Conservation (phyloP, 2,329 filamentous ascomycete genomes). For the Penicillium brasilianum region DNA sequence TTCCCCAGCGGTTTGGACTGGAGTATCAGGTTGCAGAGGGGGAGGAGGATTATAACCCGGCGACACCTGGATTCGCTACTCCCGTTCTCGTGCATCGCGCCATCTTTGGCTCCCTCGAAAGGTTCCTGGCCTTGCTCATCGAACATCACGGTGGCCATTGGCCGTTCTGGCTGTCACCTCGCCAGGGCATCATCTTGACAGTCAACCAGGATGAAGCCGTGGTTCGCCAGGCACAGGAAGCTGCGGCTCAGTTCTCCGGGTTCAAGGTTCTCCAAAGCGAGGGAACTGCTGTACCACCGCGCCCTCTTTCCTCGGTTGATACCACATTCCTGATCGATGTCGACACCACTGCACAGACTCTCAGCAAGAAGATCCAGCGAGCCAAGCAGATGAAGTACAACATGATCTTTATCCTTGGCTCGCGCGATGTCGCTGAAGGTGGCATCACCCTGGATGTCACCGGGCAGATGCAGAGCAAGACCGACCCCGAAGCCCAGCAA, state of each 20-base stretch:
- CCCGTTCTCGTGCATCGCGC: constrained; percentile 87
- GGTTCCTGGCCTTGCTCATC: constrained; percentile 82
- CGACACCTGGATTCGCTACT: constrained; percentile 61
- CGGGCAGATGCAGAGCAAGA: constrained; percentile 50
- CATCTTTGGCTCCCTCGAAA: constrained; percentile 81
- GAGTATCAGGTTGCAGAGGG: constrained; percentile 66
- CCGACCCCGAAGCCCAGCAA: constrained; percentile 34
- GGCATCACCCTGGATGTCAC: constrained; percentile 56
- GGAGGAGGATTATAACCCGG: constrained; percentile 47
- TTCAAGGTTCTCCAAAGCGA: constrained; percentile 38
- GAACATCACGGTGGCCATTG: constrained; percentile 80
- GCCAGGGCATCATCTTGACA: constrained; percentile 75
- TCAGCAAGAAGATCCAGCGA: constrained; percentile 72
- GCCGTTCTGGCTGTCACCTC: constrained; percentile 88
- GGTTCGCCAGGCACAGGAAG: constrained; percentile 54
- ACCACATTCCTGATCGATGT: constrained; percentile 72
- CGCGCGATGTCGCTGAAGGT: constrained; percentile 63
- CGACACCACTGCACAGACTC: constrained; percentile 65
- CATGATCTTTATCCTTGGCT: constrained; percentile 73
- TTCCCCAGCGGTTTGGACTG: constrained; percentile 79
- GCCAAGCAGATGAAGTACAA: constrained; percentile 76
- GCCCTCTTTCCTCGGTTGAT: constrained; percentile 54
- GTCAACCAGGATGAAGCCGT: constrained; percentile 62
- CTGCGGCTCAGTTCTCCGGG: constrained; percentile 58
- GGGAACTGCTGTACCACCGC: constrained; percentile 35